Base-by-base conservation (phyloP, 2,329 filamentous ascomycete genomes). In the Venturia effusa region DNA sequence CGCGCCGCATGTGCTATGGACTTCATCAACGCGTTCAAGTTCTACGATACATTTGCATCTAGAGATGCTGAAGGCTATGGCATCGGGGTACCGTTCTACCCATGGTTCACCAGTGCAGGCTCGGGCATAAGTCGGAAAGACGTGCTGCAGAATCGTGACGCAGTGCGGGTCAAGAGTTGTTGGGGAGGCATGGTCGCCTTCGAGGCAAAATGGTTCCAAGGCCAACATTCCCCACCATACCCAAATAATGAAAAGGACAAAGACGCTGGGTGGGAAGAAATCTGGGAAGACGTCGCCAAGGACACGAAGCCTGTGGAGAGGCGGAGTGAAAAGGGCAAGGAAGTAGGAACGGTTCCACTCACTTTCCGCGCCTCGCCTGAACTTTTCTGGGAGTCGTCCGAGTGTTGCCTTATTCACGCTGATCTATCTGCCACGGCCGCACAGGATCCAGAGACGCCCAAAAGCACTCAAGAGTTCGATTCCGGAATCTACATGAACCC, bases 151-250 rank as follows among this genome's bases (percentile, higher is more conserved):
- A 82, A 84, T 64, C 80, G 73, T 43, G 84, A 87, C 67, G 83
- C 87, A 0, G 88, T 92, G 1, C 81, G 84, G 10, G 88, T 91
- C 1, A 83, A 82, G 68, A 86, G 85, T 67, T 92, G 89, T 74
- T 92, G 88, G 89, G 87, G 88, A 62, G 89, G 89, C 27, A 90
- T 91, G 83, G 86, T 84, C 2, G 84, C 84, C 1, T 86, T 86
- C 73, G 81, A 87, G 70, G 85, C 83, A 1, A 75, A 76, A 59
- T 85, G 82, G 72, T 83, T 88, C 59, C 83, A 85, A 68, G 74
- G 78, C 22, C 54, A 66, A 57, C 34, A 57, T 22, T 22, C 27
- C 5, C 48, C 67, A 54, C 71, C 54, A 68, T 72, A 51, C n/a
- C 51, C 60, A 54, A 48, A 32, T 15, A 59, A 41, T 11, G 30